These are phyloP conservation scores for Pisolithus sp. DNA, from an alignment of 768 basidiomycete species.

Conservation along the genomic window DNA sequence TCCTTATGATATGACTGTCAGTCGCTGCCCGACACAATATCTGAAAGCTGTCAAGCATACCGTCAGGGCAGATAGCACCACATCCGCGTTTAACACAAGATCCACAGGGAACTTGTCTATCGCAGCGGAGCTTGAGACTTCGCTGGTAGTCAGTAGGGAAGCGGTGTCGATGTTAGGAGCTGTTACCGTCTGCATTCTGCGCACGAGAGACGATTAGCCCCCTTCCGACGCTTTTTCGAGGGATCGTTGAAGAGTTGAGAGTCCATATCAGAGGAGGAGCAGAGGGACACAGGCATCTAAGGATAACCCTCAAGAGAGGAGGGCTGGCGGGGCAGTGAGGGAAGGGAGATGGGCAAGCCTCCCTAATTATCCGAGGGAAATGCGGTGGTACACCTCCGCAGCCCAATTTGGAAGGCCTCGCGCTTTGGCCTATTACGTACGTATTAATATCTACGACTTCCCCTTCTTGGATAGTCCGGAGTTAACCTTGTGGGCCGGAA, in stretches of 20 bases:
- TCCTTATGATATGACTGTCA: slow-evolving; percentile 33
- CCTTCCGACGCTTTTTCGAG: slow-evolving; percentile 57
- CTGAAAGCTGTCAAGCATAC: slow-evolving; percentile 29
- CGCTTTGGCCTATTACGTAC: background rate
- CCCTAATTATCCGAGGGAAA: slow-evolving; percentile 9
- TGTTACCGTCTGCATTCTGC: slow-evolving; percentile 71
- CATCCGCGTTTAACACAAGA: slow-evolving; percentile 79
- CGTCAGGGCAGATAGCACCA: slow-evolving; percentile 76
- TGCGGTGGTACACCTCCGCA: slow-evolving; percentile 1
- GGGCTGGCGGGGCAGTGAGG: slow-evolving; percentile 30
- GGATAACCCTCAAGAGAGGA: slow-evolving; percentile 11
- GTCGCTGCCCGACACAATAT: slow-evolving; percentile 5
- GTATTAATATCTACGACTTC: background rate
- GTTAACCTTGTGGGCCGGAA: slow-evolving; percentile 9
- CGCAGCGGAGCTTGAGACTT: slow-evolving; percentile 43
- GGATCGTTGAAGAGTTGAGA: slow-evolving; percentile 24
- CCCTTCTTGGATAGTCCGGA: slow-evolving; percentile 20
- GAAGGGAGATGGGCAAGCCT: slow-evolving; percentile 13
- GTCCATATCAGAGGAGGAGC: slow-evolving; percentile 15
- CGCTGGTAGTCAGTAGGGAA: background rate
- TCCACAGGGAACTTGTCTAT: slow-evolving; percentile 70
- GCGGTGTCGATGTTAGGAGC: background rate
- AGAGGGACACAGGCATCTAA: slow-evolving; percentile 3
- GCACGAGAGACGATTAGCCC: slow-evolving; percentile 71
- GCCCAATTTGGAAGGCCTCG: background rate